Conservation (phyloP, 2,329 filamentous ascomycete species). For the Aureobasidium sp. region DNA sequence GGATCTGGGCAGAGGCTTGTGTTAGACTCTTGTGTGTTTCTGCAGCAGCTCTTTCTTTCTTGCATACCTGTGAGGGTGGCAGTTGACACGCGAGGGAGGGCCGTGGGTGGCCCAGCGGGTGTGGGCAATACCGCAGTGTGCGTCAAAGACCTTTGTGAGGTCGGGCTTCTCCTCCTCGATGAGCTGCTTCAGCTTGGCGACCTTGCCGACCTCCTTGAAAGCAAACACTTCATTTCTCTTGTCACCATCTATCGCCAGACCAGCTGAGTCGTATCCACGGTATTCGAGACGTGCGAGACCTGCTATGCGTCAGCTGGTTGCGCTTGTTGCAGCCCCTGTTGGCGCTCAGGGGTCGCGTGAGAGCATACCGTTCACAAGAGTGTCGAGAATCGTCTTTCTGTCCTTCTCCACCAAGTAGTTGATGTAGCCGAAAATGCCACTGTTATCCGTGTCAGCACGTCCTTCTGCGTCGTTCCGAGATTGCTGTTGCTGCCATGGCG, state of each 20-base stretch:
- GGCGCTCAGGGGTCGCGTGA: slow-evolving; percentile 14
- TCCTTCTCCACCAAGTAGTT: slow-evolving; percentile 99
- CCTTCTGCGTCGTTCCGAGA: too few species aligned
- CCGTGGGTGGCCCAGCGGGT: slow-evolving; percentile 99
- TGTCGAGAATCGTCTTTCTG: slow-evolving; percentile 90
- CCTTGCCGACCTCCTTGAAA: slow-evolving; percentile 99
- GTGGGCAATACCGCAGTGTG: slow-evolving; percentile 96
- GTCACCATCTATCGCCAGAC: slow-evolving; percentile 90
- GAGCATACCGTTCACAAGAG: slow-evolving; percentile 80
- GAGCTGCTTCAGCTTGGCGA: slow-evolving; percentile 88
- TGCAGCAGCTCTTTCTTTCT: slow-evolving; percentile 6
- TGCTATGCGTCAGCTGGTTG: slow-evolving; percentile 33
- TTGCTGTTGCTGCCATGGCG: neutral
- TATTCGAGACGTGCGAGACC: slow-evolving; percentile 94
- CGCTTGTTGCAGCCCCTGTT: neutral
- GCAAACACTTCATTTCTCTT: slow-evolving; percentile 97
- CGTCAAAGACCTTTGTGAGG: slow-evolving; percentile 88
- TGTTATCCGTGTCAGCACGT: slow-evolving; percentile 6
- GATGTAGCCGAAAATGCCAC: slow-evolving; percentile 92
- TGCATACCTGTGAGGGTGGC: slow-evolving; percentile 89
- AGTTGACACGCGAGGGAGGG: slow-evolving; percentile 85
- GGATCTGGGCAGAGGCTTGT: slow-evolving; percentile 51
- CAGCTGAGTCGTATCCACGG: slow-evolving; percentile 96
- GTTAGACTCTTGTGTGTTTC: neutral
- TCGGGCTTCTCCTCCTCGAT: slow-evolving; percentile 78